These are phyloP conservation scores for Botrytis fabae DNA, from an alignment of 2,329 filamentous ascomycete genomes.

Conservation along the genomic window DNA sequence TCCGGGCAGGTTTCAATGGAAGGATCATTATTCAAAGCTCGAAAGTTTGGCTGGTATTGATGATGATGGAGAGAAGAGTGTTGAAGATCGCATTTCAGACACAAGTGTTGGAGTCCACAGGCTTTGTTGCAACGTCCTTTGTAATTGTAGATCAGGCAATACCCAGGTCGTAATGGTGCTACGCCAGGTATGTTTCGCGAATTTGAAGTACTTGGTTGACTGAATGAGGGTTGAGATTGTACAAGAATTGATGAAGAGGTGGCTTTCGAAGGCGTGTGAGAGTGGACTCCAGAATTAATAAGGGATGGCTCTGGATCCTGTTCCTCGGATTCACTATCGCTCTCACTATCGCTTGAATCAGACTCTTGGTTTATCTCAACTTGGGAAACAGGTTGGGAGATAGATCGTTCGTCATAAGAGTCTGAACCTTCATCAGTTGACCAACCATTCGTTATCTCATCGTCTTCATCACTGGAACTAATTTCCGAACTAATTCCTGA, in stretches of 20 bases:
- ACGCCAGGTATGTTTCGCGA: neutral
- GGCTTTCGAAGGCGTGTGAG: neutral
- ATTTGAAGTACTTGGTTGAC: neutral
- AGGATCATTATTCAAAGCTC: neutral
- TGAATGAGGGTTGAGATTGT: neutral
- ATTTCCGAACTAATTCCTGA: neutral
- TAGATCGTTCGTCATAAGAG: constrained; percentile 4
- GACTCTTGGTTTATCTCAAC: neutral
- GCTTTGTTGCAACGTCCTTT: constrained; percentile 12
- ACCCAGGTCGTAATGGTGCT: constrained; percentile 7
- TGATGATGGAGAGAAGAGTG: constrained; percentile 8
- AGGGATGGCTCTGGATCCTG: neutral
- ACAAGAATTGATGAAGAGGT: neutral
- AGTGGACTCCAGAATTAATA: neutral
- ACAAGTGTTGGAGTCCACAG: constrained; percentile 10
- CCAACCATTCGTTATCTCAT: neutral
- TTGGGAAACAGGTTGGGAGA: neutral
- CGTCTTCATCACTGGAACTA: constrained; percentile 2
- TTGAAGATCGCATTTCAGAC: constrained; percentile 12
- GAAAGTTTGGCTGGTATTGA: constrained; percentile 13
- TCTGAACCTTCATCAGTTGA: constrained; percentile 3
- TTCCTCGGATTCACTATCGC: neutral
- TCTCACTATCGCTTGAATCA: neutral
- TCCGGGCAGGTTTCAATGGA: neutral
- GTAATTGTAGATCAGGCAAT: constrained; percentile 11